Evolutionary conservation across 202 grass and related monocot genomes (phyloP).

Genomic region (Dendrocalamus latiflorus): DNA sequence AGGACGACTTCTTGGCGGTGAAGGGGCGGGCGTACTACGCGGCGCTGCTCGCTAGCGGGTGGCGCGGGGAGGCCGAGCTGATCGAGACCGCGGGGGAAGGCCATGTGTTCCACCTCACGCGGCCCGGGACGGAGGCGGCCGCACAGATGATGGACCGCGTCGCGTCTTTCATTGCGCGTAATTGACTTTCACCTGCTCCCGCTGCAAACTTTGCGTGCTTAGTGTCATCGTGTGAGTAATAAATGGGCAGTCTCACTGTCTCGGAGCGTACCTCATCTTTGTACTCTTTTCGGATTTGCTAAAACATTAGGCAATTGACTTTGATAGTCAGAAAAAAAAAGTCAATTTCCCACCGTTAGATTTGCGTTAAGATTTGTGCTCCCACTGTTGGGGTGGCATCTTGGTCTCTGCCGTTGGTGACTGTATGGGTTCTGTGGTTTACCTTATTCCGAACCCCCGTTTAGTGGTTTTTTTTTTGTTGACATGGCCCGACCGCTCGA

Average conservation of each 20-base stretch:
- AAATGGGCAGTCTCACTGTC: not conserved
- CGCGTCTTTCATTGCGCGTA: constrained; percentile 26
- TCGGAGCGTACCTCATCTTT: not conserved
- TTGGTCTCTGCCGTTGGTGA: no score
- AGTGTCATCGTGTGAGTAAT: not conserved
- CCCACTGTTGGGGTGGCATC: no score
- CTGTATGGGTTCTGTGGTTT: not conserved
- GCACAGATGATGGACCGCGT: constrained; percentile 33
- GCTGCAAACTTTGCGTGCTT: not conserved
- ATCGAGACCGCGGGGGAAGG: constrained; percentile 34
- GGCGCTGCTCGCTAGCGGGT: constrained; percentile 32
- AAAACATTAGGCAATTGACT: no score
- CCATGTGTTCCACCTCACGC: constrained; percentile 46
- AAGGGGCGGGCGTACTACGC: constrained; percentile 50
- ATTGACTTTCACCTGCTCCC: not conserved
- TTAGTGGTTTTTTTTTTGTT: no score
- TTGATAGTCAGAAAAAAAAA: no score
- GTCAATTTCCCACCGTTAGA: no score
- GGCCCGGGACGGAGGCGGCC: constrained; percentile 24
- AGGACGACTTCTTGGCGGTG: constrained; percentile 46
- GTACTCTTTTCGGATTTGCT: not conserved
- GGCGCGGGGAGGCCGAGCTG: constrained; percentile 52
- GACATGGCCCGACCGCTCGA: no score
- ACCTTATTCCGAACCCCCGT: no score
- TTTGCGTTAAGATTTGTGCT: no score